Percentiles rank a stretch among this genome's conserved stretches.
Conservation (phyloP, 768 basidiomycete species). For the Astraeus odoratus region DNA sequence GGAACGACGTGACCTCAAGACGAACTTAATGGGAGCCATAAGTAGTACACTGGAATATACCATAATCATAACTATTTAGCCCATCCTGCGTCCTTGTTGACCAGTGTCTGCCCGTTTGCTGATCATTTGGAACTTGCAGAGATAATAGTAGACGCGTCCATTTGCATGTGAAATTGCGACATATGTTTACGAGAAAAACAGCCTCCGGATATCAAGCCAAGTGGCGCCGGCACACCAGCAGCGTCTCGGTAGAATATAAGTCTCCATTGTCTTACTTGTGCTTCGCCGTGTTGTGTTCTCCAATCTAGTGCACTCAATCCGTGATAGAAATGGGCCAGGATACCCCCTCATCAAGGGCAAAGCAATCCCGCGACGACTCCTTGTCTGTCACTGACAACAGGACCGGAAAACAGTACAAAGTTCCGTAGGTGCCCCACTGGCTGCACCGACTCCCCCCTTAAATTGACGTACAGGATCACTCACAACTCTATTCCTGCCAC, state of each 20-base stretch:
- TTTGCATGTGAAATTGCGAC: slow-evolving; percentile 10
- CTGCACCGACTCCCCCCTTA: background rate
- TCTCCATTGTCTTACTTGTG: too few species aligned
- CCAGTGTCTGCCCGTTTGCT: too few species aligned
- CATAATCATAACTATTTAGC: slow-evolving; percentile 11
- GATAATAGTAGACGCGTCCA: too few species aligned
- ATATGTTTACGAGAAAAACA: background rate
- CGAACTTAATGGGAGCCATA: too few species aligned
- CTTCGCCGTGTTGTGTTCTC: background rate
- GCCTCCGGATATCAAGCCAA: background rate
- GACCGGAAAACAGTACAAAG: slow-evolving; percentile 67
- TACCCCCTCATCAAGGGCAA: slow-evolving; percentile 9
- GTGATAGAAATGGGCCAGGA: slow-evolving; percentile 22
- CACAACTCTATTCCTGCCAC: slow-evolving; percentile 78
- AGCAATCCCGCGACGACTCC: slow-evolving; percentile 18
- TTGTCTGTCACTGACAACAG: slow-evolving; percentile 79
- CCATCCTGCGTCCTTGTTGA: too few species aligned
- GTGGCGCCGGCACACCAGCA: background rate
- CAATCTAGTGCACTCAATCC: too few species aligned
- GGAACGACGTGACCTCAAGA: too few species aligned
- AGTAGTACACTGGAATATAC: slow-evolving; percentile 13
- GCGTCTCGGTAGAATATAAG: background rate
- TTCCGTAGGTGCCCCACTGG: slow-evolving; percentile 49
- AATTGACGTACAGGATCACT: slow-evolving; percentile 45
- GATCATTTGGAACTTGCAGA: too few species aligned